A percentile compares a stretch with the other conserved stretches of the same genome.
Conservation (phyloP, 192 early-diverging fungal species). For the Coemansia sp. region DNA sequence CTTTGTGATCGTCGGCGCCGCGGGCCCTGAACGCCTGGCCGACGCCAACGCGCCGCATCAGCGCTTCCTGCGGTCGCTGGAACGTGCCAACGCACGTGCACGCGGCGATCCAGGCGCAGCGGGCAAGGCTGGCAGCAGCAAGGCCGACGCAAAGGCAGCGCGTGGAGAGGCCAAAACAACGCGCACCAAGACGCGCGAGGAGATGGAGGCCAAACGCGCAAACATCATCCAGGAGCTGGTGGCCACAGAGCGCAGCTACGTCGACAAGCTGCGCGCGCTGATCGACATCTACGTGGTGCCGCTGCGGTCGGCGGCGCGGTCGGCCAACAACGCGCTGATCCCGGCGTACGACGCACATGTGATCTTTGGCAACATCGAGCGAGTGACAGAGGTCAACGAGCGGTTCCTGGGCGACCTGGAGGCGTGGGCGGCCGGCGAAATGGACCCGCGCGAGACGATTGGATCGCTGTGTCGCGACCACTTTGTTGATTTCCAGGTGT, state of each 20-base stretch:
- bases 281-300: conserved; percentile 59
- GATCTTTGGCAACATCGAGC: conserved; percentile 65
- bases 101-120: conserved; percentile 33
- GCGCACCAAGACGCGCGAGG: conserved; percentile 44
- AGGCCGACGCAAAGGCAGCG: conserved; percentile 10
- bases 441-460: conserved; percentile 55
- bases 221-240: conserved; percentile 63
- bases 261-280: conserved; percentile 58
- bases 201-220: conserved; percentile 49
- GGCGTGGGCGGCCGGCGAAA: conserved; percentile 31
- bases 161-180: not conserved
- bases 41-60: conserved; percentile 45
- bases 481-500: conserved; percentile 63
- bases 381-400: conserved; percentile 58
- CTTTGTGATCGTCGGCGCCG: conserved; percentile 49
- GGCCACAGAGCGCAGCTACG: conserved; percentile 62
- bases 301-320: conserved; percentile 54
- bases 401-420: conserved; percentile 58
- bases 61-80: conserved; percentile 49
- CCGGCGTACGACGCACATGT: conserved; percentile 60
- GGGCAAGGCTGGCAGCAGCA: conserved; percentile 10
- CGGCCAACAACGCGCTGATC: conserved; percentile 56
- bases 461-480: conserved; percentile 57
- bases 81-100: conserved; percentile 38
- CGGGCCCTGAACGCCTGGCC: conserved; percentile 13